Evolutionary conservation across 257 asterid species (phyloP).

Genomic region (Plectranthus barbatus): DNA sequence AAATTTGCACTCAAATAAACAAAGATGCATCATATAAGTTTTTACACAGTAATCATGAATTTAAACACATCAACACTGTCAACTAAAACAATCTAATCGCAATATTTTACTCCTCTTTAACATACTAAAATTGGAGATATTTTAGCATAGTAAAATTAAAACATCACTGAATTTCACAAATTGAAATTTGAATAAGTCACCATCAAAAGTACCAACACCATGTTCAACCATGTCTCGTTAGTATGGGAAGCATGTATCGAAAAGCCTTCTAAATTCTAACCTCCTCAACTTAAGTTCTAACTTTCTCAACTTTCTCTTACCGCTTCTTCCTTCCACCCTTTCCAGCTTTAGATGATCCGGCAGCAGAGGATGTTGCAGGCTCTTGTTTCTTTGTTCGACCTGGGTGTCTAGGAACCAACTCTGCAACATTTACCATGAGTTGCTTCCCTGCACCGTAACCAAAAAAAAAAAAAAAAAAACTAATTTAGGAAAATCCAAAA

Average conservation of each 20-base stretch:
- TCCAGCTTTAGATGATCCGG: conserved; percentile 67
- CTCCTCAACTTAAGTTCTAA: no score
- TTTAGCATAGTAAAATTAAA: no score
- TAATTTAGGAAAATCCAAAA: neutral
- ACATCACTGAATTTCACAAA: no score
- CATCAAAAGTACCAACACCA: neutral
- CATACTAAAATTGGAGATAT: no score
- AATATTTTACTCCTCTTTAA: no score
- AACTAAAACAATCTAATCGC: no score
- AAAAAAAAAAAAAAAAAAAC: neutral
- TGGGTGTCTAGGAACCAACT: conserved; percentile 84
- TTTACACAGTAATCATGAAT: no score
- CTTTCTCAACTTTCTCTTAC: conserved; percentile 8
- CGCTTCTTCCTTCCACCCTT: conserved; percentile 89
- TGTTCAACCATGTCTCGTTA: neutral
- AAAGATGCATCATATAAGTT: no score
- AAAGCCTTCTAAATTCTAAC: no score
- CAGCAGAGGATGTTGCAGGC: conserved; percentile 50
- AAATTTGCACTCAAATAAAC: no score
- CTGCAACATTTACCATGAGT: conserved; percentile 76
- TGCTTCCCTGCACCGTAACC: conserved; percentile 57
- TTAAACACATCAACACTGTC: no score
- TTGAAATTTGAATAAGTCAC: no score
- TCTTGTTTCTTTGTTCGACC: conserved; percentile 88
- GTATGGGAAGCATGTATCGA: neutral